These are phyloP conservation scores for Monosporascus sp. DNA, from an alignment of 2,329 filamentous ascomycete genomes.

Conservation along the genomic window DNA sequence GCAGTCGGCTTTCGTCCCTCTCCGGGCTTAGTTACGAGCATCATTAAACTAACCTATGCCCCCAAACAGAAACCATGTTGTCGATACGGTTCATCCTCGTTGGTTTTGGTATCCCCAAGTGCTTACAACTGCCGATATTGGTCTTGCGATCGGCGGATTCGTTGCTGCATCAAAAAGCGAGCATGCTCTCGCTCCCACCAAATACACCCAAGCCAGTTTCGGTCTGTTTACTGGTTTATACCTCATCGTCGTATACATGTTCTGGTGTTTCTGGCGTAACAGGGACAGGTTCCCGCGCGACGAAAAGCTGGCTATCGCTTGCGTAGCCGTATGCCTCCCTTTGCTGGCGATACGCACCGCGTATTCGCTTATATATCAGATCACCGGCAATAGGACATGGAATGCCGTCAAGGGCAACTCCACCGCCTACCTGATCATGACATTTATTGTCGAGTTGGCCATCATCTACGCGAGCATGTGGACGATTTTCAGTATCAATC, in stretches of 20 bases:
- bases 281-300: slow-evolving; percentile 2
- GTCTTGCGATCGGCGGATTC: slow-evolving; percentile 15
- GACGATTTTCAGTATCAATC: not conserved
- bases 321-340: slow-evolving; percentile 7
- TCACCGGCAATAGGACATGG: slow-evolving; percentile 8
- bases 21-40: no score
- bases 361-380: slow-evolving; percentile 12
- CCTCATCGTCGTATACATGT: slow-evolving; percentile 5
- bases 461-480: slow-evolving; percentile 1
- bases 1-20: no score
- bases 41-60: no score
- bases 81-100: slow-evolving; percentile 2
- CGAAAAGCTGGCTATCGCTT: slow-evolving; percentile 3
- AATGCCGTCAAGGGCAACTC: slow-evolving; percentile 11
- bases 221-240: slow-evolving; percentile 7
- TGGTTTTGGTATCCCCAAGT: slow-evolving; percentile 13
- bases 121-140: slow-evolving; percentile 17
- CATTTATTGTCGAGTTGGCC: slow-evolving; percentile 7
- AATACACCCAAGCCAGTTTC: slow-evolving; percentile 10
- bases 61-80: no score
- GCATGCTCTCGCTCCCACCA: slow-evolving; percentile 6
- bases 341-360: slow-evolving; percentile 11
- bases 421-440: slow-evolving; percentile 9
- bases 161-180: slow-evolving; percentile 7
- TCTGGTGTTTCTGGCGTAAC: slow-evolving; percentile 2